A percentile compares a stretch with the other conserved stretches of the same genome.
Evolutionary conservation across 176 grass and related monocot genomes (phyloP).

Genomic region (Carex kokanica): DNA sequence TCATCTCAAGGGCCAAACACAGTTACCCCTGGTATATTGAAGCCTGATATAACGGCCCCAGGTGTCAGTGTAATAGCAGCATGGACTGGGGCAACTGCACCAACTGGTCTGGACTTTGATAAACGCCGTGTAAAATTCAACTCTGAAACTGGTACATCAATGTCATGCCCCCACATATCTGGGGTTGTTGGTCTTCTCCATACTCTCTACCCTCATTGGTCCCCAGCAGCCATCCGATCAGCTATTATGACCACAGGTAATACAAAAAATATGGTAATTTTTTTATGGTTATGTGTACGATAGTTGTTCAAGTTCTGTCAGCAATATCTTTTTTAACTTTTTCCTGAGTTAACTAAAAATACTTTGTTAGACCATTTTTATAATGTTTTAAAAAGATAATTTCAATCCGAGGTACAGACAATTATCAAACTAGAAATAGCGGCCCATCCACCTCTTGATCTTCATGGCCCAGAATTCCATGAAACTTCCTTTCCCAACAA

Average conservation of each 20-base stretch:
- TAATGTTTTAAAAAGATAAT: no score
- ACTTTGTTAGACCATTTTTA: no score
- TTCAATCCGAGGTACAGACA: no score
- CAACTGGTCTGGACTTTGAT: constrained; percentile 27
- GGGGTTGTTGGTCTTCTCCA: constrained; percentile 57
- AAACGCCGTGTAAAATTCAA: constrained; percentile 47
- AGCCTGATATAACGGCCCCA: constrained; percentile 74
- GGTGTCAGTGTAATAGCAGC: constrained; percentile 53
- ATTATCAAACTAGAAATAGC: no score
- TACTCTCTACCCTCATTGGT: constrained; percentile 60
- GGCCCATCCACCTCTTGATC: no score
- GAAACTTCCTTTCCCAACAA: no score
- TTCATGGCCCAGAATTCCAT: no score
- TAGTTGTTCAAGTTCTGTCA: no score
- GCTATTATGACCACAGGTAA: constrained; percentile 72
- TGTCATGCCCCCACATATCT: constrained; percentile 72
- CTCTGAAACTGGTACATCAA: constrained; percentile 50
- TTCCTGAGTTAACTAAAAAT: no score
- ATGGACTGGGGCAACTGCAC: constrained; percentile 31
- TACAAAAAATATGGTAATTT: neutral
- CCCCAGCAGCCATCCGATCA: constrained; percentile 57
- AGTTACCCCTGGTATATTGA: constrained; percentile 39
- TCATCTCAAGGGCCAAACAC: constrained; percentile 60
- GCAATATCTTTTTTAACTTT: no score
- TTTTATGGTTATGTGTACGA: neutral